Evolutionary conservation across 768 basidiomycete species (phyloP).

Genomic region (Auriscalpium microsporum): DNA sequence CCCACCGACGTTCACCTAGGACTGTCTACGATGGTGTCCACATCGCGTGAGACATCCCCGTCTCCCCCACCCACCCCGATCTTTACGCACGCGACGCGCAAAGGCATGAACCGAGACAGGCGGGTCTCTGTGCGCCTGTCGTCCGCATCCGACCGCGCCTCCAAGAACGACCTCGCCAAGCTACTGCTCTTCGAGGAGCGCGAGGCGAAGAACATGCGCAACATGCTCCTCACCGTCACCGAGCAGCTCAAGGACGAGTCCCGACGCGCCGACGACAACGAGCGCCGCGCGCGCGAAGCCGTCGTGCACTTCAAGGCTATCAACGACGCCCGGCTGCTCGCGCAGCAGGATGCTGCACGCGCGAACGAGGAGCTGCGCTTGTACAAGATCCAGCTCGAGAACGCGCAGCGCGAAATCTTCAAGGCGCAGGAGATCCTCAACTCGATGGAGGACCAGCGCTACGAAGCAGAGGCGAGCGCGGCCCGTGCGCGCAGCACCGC

Average conservation of each 20-base stretch:
- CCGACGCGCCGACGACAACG: slow-evolving; percentile 27
- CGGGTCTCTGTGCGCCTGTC: background rate
- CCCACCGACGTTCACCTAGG: no score
- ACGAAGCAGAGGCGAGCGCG: slow-evolving; percentile 41
- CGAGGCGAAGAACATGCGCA: slow-evolving; percentile 31
- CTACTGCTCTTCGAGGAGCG: slow-evolving; percentile 34
- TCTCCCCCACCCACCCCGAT: slow-evolving; percentile 6
- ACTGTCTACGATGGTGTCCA: slow-evolving; percentile 1
- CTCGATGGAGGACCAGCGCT: slow-evolving; percentile 38
- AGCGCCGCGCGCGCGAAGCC: slow-evolving; percentile 24
- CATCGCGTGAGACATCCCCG: slow-evolving; percentile 2
- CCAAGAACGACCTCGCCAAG: slow-evolving; percentile 5
- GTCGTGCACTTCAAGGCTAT: slow-evolving; percentile 22
- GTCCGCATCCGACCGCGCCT: slow-evolving; percentile 8
- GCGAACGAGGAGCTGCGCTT: slow-evolving; percentile 42
- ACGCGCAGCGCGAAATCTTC: slow-evolving; percentile 51
- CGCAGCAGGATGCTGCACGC: slow-evolving; percentile 22
- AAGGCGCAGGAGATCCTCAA: slow-evolving; percentile 46
- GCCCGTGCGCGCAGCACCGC: slow-evolving; percentile 36
- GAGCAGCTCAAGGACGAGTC: slow-evolving; percentile 32
- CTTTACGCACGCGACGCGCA: slow-evolving; percentile 4
- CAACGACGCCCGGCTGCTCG: slow-evolving; percentile 24
- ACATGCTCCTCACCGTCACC: slow-evolving; percentile 27
- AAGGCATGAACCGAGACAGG: slow-evolving; percentile 1
- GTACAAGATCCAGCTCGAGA: slow-evolving; percentile 50